Base-by-base conservation (phyloP, 805 yeast species). In the Cyberlindnera lachancei region DNA sequence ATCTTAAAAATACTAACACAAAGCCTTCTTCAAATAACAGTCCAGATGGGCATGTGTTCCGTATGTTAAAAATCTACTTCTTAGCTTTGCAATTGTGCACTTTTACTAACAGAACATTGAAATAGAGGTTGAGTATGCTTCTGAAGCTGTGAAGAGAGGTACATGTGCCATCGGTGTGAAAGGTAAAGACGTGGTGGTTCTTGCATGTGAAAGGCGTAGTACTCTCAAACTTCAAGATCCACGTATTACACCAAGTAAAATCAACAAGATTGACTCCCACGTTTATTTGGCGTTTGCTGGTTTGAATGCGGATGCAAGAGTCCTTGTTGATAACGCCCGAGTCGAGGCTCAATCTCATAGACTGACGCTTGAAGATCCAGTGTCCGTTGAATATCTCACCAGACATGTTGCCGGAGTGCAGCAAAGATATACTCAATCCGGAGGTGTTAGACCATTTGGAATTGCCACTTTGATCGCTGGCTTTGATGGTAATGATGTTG, bases 31-130 rank as follows among this genome's bases (percentile, higher is more conserved):
- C n/a, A n/a, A n/a, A n/a, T n/a, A 5, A 29, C 46, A 82, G 92
- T 60, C 98, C 98, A 45, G 98, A 90, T 64, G 98, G 98, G 39
- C 96, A 90, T 58, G 95, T 90, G 56, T 90, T 90, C 69, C 98
- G 79, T 73, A 70, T 39, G 33, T 21, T 12, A 16, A 7, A 14
- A n/a, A 19, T 7, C n/a, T 6, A 16, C 8, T 12, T 22, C 14
- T 12, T 12, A 11, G 4, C 6, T 16, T 10, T 8, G 19, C 18
- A 6, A 7, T 10, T 19, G 20, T 20, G 20, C 22, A 15, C n/a
- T 12, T 5, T 7, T 32, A 33, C 44, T 38, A 31, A 34, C 45
- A 27, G 11, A 12, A 2, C 2, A 6, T 27, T n/a, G 6, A 6
- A 7, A 14, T 52, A 73, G 79, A 92, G 70, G 98, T 92, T 25